phyloP scores from a whole-genome alignment of 352 stramenopile species.

The Thalassiosira exigua region DNA sequence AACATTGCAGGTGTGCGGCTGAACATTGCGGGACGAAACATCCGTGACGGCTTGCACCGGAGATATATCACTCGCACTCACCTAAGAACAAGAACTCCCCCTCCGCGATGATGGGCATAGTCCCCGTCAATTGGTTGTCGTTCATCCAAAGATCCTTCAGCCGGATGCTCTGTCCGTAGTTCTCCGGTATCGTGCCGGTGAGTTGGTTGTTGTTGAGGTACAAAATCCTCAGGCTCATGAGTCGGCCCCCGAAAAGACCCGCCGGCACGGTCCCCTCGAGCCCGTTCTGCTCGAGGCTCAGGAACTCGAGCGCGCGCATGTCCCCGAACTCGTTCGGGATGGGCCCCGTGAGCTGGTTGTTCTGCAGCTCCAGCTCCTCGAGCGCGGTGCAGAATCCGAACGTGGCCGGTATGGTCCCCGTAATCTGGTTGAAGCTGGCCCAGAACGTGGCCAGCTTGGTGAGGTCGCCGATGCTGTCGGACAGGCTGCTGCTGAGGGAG shows the following conservation, averaged over 20 bases:
- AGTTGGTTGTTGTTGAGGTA: conserved; percentile 76
- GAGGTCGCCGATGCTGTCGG: conserved; percentile 58
- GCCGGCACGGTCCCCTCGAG: conserved; percentile 43
- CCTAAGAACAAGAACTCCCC: conserved; percentile 62
- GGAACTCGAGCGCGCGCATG: conserved; percentile 27
- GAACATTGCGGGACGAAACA: too few relatives aligned
- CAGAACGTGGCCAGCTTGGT: conserved; percentile 44
- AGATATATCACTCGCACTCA: too few relatives aligned
- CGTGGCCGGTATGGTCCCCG: conserved; percentile 20
- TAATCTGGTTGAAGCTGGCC: conserved; percentile 54
- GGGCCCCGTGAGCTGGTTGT: conserved; percentile 50
- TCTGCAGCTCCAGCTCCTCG: conserved; percentile 58
- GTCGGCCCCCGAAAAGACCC: conserved; percentile 7
- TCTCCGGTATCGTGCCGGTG: conserved; percentile 65
- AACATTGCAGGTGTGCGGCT: too few relatives aligned
- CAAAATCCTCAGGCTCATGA: conserved; percentile 45
- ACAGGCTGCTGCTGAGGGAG: conserved; percentile 58
- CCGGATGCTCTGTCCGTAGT: conserved; percentile 37
- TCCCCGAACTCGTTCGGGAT: conserved; percentile 16
- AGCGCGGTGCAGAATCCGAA: conserved; percentile 49
- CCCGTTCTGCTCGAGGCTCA: conserved; percentile 8
- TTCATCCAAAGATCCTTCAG: conserved; percentile 61
- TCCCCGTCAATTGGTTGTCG: conserved; percentile 59
- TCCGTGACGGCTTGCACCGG: too few relatives aligned
- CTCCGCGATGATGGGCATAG: conserved; percentile 51